Percentiles rank a stretch among this genome's conserved stretches.
phyloP scores from a whole-genome alignment of 1,139 yeast species.

The Candida pseudoviswanathii region DNA sequence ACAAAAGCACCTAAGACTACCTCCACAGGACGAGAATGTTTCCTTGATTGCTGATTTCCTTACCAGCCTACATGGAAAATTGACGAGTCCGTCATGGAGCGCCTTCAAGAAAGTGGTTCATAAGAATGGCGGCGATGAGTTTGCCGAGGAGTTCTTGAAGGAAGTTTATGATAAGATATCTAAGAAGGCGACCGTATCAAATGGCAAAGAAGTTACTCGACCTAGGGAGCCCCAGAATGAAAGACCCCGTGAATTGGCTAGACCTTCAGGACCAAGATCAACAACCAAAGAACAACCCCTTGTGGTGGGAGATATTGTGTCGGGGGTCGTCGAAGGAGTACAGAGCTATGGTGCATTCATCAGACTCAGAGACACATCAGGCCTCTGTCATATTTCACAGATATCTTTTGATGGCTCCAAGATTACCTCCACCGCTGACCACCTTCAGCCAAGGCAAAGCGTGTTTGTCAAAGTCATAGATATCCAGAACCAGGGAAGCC shows the following conservation, averaged over 20 bases:
- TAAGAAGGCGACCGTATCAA: conserved; percentile 12
- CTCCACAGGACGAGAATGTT: conserved; percentile 35
- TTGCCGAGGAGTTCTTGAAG: conserved; percentile 47
- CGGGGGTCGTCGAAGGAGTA: conserved; percentile 61
- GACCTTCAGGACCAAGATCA: no score
- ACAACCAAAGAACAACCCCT: conserved; percentile 20
- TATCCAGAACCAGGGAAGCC: conserved; percentile 25
- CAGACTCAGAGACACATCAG: conserved; percentile 36
- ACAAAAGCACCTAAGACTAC: conserved; percentile 7
- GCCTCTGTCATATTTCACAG: conserved; percentile 79
- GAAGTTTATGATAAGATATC: conserved; percentile 30
- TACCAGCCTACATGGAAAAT: conserved; percentile 44
- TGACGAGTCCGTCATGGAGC: conserved; percentile 17
- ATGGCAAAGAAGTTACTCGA: neutral
- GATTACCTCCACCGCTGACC: conserved; percentile 60
- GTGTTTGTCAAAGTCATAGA: conserved; percentile 70
- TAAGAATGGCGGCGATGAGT: conserved; percentile 67
- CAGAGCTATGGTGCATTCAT: conserved; percentile 83
- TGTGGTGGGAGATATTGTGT: conserved; percentile 48
- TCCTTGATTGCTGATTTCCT: conserved; percentile 59
- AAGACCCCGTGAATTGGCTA: no score
- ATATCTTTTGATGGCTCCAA: conserved; percentile 52
- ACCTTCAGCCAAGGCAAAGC: conserved; percentile 55
- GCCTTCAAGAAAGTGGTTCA: conserved; percentile 46
- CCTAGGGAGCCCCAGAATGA: no score